phyloP scores from a whole-genome alignment of 208 protist genomes.

The Trypanosoma caninum region DNA sequence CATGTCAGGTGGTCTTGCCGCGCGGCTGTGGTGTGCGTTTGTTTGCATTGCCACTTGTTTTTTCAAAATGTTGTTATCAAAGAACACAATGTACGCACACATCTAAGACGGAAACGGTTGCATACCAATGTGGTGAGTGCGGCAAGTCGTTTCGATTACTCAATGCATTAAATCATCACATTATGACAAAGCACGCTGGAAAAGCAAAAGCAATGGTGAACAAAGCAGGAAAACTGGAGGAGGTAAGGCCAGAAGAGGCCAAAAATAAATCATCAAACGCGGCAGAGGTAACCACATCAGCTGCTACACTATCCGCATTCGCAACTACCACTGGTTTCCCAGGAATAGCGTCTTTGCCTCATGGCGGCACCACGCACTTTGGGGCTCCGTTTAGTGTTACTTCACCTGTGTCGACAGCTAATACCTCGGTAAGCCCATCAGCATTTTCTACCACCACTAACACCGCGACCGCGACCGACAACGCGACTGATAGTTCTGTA shows the following conservation, averaged over 20 bases:
- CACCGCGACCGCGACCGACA: not conserved
- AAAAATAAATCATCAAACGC: constrained; percentile 15
- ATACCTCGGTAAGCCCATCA: not conserved
- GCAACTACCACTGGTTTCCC: constrained; percentile 22
- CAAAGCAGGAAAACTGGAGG: constrained; percentile 52
- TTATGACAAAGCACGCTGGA: constrained; percentile 81
- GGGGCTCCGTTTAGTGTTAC: constrained; percentile 7
- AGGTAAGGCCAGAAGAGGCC: constrained; percentile 26
- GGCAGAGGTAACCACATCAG: constrained; percentile 1
- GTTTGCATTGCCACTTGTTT: not conserved
- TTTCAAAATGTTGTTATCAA: not conserved
- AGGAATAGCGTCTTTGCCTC: constrained; percentile 21
- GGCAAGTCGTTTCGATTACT: constrained; percentile 83
- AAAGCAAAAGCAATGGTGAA: constrained; percentile 59
- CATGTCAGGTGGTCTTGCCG: not conserved
- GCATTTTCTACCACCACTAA: not conserved
- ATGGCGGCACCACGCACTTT: constrained; percentile 23
- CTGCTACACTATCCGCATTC: not conserved
- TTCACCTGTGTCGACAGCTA: constrained; percentile 2
- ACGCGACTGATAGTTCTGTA: constrained; percentile 1
- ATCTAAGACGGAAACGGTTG: constrained; percentile 27
- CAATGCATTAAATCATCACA: constrained; percentile 88
- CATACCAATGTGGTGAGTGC: constrained; percentile 80
- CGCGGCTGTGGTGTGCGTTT: not conserved
- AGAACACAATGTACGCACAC: constrained; percentile 3